Base-by-base conservation (phyloP, 306 rosid species). In the Acacia crassicarpa region DNA sequence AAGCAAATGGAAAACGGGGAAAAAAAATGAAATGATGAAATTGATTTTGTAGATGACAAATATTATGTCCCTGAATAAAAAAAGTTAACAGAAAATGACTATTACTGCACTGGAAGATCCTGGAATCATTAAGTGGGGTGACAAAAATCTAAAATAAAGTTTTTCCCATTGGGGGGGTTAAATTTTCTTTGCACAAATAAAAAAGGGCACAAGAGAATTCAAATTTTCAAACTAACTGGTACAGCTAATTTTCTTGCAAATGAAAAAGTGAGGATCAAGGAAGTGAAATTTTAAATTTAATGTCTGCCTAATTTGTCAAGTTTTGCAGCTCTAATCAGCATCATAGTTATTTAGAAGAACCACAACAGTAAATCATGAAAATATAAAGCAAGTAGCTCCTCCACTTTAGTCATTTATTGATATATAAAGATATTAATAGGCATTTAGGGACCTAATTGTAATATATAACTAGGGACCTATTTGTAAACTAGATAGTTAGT, bases 211-310 rank as follows among this genome's bases (percentile, higher is more conserved):
- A 69, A 40, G 67, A 74, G 58, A 76, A 66, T 61, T 61, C 33
- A 46, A 71, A 63, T 27, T 23, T 54, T 73, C 76, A 77, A 66
- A 74, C 16, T 40, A 66, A 78, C 16, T 48, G 46, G 56, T 40
- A 13, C 27, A 9, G 72, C 48, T 23, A 72, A 44, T 76, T 65
- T n/a, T 58, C 15, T 20, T 32, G 58, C 15, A 63, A 49, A 75
- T 71, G 80, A 63, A 81, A 30, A 78, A 66, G 67, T 22, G 15
- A 61, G 6, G 30, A 38, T 41, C 19, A 38, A 40, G 62, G 9
- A 72, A 70, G 68, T 20, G 23, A 25, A 73, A 54, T 41, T 25
- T 51, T 22, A 51, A 33, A 48, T 48, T 51, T 79, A 72, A 71
- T 11, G 40, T 27, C 48, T 8, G 22, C 54, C 43, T 72, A 65